Evolutionary conservation across 2,329 filamentous ascomycete genomes (phyloP).

Genomic region (Fusarium sp.): DNA sequence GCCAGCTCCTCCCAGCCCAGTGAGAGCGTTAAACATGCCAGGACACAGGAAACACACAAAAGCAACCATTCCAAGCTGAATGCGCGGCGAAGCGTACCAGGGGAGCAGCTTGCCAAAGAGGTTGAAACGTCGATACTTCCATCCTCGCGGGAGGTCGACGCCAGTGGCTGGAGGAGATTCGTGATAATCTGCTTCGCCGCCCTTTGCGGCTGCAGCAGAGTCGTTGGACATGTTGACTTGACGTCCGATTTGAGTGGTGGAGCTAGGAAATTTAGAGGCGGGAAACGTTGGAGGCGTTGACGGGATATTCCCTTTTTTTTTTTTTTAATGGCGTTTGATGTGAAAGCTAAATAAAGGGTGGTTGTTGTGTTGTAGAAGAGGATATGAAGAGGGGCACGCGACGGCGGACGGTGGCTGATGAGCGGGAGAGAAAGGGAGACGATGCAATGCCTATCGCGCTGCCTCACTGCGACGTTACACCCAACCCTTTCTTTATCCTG

Average conservation of each 20-base stretch:
- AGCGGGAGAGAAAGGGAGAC: too few relatives aligned
- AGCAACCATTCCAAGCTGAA: slow-evolving; percentile 74
- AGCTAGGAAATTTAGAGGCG: not conserved
- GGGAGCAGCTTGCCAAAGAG: slow-evolving; percentile 34
- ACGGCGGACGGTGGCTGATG: slow-evolving; percentile 18
- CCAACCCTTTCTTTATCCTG: not conserved
- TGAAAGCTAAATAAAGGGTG: not conserved
- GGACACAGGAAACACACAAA: slow-evolving; percentile 69
- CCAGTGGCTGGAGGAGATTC: slow-evolving; percentile 5
- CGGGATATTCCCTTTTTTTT: slow-evolving; percentile 6
- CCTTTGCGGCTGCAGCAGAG: slow-evolving; percentile 10
- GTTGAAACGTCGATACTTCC: slow-evolving; percentile 37
- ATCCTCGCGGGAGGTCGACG: slow-evolving; percentile 30
- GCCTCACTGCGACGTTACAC: slow-evolving; percentile 19
- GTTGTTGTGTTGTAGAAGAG: not conserved
- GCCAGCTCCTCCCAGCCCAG: slow-evolving; percentile 69
- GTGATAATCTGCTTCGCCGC: slow-evolving; percentile 23
- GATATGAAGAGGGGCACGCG: slow-evolving; percentile 11
- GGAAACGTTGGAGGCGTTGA: not conserved
- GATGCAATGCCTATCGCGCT: not conserved
- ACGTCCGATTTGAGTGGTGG: not conserved
- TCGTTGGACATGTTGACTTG: slow-evolving; percentile 20
- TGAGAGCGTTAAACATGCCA: slow-evolving; percentile 76
- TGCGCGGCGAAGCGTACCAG: slow-evolving; percentile 77
- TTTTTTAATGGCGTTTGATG: slow-evolving; percentile 7